These are phyloP conservation scores for Stephanocyclus meneghinianus DNA, from an alignment of 352 stramenopile genomes.

Conservation along the genomic window DNA sequence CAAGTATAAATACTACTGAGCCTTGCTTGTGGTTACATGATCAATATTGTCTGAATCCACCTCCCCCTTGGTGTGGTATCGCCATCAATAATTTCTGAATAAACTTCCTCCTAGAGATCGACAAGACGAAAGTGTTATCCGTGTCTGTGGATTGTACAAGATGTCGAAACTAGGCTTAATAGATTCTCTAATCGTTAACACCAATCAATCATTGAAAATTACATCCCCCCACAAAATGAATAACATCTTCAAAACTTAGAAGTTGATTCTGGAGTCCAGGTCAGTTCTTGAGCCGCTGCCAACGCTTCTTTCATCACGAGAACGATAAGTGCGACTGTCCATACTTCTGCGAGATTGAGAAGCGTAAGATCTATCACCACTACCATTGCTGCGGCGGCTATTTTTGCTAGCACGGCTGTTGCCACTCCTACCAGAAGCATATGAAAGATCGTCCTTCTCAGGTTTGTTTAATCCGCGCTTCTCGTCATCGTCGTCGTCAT, in stretches of 20 bases:
- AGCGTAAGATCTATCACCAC: constrained; percentile 8
- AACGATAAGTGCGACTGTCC: constrained; percentile 1
- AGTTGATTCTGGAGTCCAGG: constrained; percentile 17
- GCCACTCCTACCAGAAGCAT: constrained; percentile 17
- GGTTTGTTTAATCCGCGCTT: background rate
- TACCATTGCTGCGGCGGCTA: background rate
- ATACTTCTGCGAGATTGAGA: constrained; percentile 7
- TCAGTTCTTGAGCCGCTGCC: constrained; percentile 9
- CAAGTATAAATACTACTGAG: constrained; percentile 23
- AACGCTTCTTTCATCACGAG: constrained; percentile 16
- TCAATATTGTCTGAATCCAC: background rate
- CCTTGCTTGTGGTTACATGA: background rate
- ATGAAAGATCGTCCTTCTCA: constrained; percentile 11
- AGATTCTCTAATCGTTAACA: background rate
- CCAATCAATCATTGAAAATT: background rate
- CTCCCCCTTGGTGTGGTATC: no score
- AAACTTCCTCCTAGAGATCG: background rate
- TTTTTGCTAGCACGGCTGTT: constrained; percentile 10
- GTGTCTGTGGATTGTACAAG: no score
- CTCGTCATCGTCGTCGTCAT: constrained; percentile 29
- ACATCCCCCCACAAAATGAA: background rate
- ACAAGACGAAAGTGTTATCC: no score
- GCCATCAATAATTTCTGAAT: background rate
- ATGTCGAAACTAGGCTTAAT: background rate
- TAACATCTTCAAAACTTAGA: background rate